phyloP scores from a whole-genome alignment of 176 grass and related monocot species.

The Hsuehochloa calcarea region DNA sequence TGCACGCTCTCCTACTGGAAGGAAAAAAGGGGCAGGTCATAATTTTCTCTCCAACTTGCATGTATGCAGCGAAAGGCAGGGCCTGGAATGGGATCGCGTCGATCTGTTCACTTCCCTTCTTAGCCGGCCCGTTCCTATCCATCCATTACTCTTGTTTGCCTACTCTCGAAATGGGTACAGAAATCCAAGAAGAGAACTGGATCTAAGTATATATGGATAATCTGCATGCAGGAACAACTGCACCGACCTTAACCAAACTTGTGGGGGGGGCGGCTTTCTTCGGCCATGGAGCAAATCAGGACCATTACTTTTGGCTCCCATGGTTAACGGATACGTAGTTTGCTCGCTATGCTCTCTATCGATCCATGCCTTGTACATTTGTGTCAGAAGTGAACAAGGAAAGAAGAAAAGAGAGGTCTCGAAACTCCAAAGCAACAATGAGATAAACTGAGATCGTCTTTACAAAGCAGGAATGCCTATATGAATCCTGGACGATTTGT shows the following conservation, averaged over 20 bases:
- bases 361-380: background rate
- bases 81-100: background rate
- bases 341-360: background rate
- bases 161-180: background rate
- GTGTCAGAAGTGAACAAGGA: background rate
- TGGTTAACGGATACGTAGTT: background rate
- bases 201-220: background rate
- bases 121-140: background rate
- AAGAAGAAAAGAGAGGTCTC: background rate
- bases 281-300: background rate
- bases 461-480: too few relatives aligned
- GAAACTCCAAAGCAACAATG: too few relatives aligned
- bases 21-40: background rate
- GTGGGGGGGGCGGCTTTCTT: background rate
- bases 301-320: background rate
- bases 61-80: background rate
- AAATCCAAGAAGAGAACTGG: background rate
- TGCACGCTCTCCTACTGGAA: background rate
- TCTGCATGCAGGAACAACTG: background rate
- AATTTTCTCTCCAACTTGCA: background rate
- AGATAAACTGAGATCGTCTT: too few relatives aligned
- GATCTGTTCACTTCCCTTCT: background rate
- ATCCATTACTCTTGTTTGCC: background rate
- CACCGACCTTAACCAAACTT: constrained; percentile 4
- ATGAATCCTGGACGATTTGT: too few relatives aligned